Evolutionary conservation across 179 eudicot genomes (phyloP).

Genomic region (Spergularia azorica): DNA sequence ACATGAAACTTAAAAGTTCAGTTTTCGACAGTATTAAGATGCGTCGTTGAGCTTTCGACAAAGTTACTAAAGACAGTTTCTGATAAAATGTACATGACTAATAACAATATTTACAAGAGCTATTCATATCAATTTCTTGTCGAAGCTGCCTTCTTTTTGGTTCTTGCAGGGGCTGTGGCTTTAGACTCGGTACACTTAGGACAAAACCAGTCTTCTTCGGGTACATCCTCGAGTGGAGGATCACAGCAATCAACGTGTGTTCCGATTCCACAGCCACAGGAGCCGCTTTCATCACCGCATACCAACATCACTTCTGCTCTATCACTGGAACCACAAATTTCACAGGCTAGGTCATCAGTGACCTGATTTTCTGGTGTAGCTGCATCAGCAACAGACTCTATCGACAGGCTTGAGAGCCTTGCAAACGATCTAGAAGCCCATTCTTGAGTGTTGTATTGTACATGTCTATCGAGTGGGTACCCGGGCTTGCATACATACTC

Average conservation of each 20-base stretch:
- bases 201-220: constrained; percentile 88
- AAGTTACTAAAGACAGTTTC: background rate
- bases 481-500: constrained; percentile 96
- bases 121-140: background rate
- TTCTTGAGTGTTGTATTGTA: constrained; percentile 67
- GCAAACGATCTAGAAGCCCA: constrained; percentile 76
- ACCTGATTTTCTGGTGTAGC: constrained; percentile 33
- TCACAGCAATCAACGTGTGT: constrained; percentile 77
- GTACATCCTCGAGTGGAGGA: constrained; percentile 76
- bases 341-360: constrained; percentile 54
- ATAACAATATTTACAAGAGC: constrained; percentile 8
- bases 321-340: constrained; percentile 61
- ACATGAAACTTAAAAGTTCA: too few species aligned
- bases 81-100: constrained; percentile 23
- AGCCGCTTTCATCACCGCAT: constrained; percentile 74
- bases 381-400: constrained; percentile 39
- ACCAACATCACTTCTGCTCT: constrained; percentile 83
- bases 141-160: constrained; percentile 29
- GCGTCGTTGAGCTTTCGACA: background rate
- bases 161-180: constrained; percentile 16
- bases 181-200: constrained; percentile 40
- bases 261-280: constrained; percentile 80
- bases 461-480: constrained; percentile 73
- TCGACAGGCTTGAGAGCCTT: constrained; percentile 43
- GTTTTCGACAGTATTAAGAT: background rate